These are phyloP conservation scores for Scheffersomyces amazonensis DNA, from an alignment of 805 yeast species.

Conservation along the genomic window DNA sequence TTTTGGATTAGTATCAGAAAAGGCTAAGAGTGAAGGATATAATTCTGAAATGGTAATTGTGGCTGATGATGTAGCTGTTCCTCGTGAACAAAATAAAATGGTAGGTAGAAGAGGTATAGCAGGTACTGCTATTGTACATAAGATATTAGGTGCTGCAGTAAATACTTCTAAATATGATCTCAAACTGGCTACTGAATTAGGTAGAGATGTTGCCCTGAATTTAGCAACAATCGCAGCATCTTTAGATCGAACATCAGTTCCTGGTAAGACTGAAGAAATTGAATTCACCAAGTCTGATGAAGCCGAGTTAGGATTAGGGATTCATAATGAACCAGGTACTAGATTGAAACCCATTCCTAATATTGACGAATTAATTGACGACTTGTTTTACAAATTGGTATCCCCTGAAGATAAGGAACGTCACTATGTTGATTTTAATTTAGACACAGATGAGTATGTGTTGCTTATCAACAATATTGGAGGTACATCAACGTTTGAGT, in stretches of 20 bases:
- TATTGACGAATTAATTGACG: slow-evolving; percentile 53
- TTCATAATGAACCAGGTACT: slow-evolving; percentile 90
- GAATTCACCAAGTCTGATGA: slow-evolving; percentile 55
- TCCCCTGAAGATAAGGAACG: slow-evolving; percentile 71
- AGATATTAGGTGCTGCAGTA: slow-evolving; percentile 70
- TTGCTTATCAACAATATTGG: slow-evolving; percentile 83
- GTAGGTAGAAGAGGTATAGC: slow-evolving; percentile 96
- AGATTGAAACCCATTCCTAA: slow-evolving; percentile 66
- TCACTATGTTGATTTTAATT: slow-evolving; percentile 68
- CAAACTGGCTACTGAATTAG: slow-evolving; percentile 53
- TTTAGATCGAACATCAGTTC: slow-evolving; percentile 85
- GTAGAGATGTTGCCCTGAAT: slow-evolving; percentile 57
- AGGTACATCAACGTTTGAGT: slow-evolving; percentile 79
- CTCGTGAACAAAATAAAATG: slow-evolving; percentile 81
- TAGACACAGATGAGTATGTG: slow-evolving; percentile 59
- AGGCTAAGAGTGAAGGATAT: slow-evolving; percentile 76
- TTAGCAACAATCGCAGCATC: slow-evolving; percentile 88
- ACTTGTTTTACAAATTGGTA: slow-evolving; percentile 60
- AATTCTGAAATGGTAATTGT: slow-evolving; percentile 72
- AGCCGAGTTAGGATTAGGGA: slow-evolving; percentile 92
- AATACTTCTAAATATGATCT: slow-evolving; percentile 23
- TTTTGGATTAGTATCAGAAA: slow-evolving; percentile 87
- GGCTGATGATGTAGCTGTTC: slow-evolving; percentile 93
- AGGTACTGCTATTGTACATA: slow-evolving; percentile 86
- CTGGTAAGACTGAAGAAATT: slow-evolving; percentile 57